These are phyloP conservation scores for Bipolaris sorokiniana DNA, from an alignment of 2,329 filamentous ascomycete genomes.

Conservation along the genomic window DNA sequence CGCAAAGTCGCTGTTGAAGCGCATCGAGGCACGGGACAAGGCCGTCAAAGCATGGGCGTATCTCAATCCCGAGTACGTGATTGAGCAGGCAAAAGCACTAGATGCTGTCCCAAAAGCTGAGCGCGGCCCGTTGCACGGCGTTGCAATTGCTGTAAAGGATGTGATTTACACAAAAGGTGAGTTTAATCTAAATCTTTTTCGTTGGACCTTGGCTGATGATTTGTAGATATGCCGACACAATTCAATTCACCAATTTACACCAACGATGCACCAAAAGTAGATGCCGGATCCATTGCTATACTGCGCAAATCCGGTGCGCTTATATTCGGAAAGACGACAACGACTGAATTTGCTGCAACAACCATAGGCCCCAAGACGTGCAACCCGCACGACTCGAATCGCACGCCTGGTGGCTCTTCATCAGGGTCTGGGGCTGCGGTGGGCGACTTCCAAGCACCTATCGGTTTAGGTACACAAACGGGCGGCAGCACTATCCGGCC, in stretches of 20 bases:
- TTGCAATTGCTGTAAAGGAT: conserved; percentile 67
- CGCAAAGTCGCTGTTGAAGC: conserved; percentile 36
- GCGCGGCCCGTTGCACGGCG: conserved; percentile 63
- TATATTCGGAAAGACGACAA: conserved; percentile 64
- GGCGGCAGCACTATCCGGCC: conserved; percentile 69
- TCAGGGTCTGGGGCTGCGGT: conserved; percentile 71
- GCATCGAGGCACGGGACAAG: conserved; percentile 35
- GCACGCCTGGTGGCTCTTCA: conserved; percentile 71
- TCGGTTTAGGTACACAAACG: conserved; percentile 70
- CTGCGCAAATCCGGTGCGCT: conserved; percentile 63
- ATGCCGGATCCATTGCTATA: conserved; percentile 60
- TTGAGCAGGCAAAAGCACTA: conserved; percentile 58
- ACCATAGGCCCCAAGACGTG: conserved; percentile 60
- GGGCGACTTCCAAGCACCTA: conserved; percentile 66
- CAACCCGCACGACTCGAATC: conserved; percentile 61
- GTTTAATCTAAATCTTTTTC: not conserved
- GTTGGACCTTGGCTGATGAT: not conserved
- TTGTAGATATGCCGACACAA: conserved; percentile 61
- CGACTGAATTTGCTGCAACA: conserved; percentile 68
- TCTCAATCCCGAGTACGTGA: conserved; percentile 48
- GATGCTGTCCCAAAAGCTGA: conserved; percentile 57
- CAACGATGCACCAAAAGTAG: conserved; percentile 53
- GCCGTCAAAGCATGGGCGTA: conserved; percentile 42
- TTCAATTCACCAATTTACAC: conserved; percentile 63
- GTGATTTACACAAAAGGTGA: conserved; percentile 57